Percentiles rank a stretch among this genome's conserved stretches.
phyloP scores from a whole-genome alignment of 352 stramenopile genomes.

The Saprolegnia parasitica region DNA sequence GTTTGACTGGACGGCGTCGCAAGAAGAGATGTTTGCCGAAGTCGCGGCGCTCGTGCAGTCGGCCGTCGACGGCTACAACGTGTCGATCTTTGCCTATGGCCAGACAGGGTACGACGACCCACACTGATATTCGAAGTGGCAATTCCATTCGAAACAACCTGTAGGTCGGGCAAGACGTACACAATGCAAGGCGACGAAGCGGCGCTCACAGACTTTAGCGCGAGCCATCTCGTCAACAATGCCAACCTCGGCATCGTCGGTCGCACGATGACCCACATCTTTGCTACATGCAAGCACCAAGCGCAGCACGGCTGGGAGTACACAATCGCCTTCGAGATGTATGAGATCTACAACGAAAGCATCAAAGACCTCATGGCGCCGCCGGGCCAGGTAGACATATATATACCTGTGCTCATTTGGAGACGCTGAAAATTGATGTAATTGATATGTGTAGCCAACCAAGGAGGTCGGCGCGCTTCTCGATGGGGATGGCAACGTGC shows the following conservation, averaged over 20 bases:
- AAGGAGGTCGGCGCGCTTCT: conserved; percentile 71
- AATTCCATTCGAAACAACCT: no score
- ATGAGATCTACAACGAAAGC: conserved; percentile 98
- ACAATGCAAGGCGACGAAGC: conserved; percentile 79
- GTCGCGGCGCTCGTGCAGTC: conserved; percentile 92
- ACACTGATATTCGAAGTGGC: no score
- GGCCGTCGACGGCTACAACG: conserved; percentile 93
- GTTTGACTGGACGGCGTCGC: conserved; percentile 89
- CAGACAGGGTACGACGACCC: conserved; percentile 80
- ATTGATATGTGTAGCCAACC: conserved; percentile 35
- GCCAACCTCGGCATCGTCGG: conserved; percentile 75
- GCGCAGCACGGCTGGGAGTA: conserved; percentile 70
- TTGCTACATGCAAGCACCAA: conserved; percentile 55
- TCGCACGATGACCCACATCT: conserved; percentile 74
- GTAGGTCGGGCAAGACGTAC: conserved; percentile 81
- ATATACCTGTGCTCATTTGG: background rate
- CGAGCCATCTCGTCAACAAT: conserved; percentile 40
- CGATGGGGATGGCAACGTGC: conserved; percentile 59
- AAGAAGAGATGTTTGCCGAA: conserved; percentile 97
- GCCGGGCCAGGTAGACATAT: conserved; percentile 38
- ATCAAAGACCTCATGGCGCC: conserved; percentile 88
- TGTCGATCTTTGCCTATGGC: conserved; percentile 94
- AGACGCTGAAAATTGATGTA: background rate
- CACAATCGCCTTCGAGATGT: conserved; percentile 70
- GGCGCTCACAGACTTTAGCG: conserved; percentile 29